Base-by-base conservation (phyloP, 257 asterid species). In the Nyctanthes arbortristis region DNA sequence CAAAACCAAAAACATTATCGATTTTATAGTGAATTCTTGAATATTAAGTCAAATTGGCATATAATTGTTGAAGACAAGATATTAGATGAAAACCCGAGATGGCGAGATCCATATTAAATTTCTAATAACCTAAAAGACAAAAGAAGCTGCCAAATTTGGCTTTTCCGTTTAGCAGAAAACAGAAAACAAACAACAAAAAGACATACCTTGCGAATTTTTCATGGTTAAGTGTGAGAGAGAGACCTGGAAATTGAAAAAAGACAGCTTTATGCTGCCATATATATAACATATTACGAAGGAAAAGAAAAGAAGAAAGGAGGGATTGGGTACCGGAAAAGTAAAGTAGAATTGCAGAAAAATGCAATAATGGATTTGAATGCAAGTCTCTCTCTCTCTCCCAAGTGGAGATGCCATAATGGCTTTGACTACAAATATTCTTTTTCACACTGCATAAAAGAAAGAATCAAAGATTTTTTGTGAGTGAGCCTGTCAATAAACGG, bases 361-460 rank as follows among this genome's bases (percentile, higher is more conserved):
- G 37, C 52, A 62, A 69, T 78, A 29, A 58, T 65, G 61, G 68
- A 33, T 36, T 70, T 31, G 69, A 32, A 65, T 67, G 31, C 60
- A 59, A 57, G 65, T 73, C 71, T 58, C 55, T 29, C 52, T 58
- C 45, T 45, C 72, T 69, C 45, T 74, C 73, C 65, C 65, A 39
- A 76, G 79, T 82, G 80, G 72, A 74, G 66, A 58, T 68, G 55
- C 70, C 73, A 78, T 84, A 45, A 78, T 84, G 68, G 28, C 75
- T 78, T 73, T 78, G 75, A 67, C 80, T 66, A 57, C 59, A 73
- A 73, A 58, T 34, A 63, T 31, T 63, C 55, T 28, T 30, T 56
- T 30, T 56, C 40, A 34, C 32, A 36, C 39, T 43, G 47, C 4
- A 24, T 6, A 24, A 25, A 67, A 0, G 27, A 47, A 67, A 52